A percentile compares a stretch with the other conserved stretches of the same genome.
Evolutionary conservation across 1,139 yeast genomes (phyloP).

Genomic region (Geotrichum cucujoidarum): DNA sequence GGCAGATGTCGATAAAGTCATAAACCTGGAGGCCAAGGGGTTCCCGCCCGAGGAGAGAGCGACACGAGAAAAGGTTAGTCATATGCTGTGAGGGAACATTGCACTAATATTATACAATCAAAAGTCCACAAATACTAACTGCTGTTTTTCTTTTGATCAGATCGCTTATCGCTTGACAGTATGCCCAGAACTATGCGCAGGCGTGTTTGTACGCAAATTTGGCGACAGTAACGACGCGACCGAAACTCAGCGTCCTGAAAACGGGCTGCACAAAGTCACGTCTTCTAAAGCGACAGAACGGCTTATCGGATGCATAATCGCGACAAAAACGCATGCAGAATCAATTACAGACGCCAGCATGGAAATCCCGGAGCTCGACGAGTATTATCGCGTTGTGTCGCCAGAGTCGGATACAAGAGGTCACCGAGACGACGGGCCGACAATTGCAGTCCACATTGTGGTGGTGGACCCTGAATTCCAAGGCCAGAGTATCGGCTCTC

Average conservation of each 20-base stretch:
- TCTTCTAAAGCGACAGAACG: constrained; percentile 47
- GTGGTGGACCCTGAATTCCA: constrained; percentile 75
- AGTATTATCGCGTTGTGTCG: constrained; percentile 27
- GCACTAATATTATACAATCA: neutral
- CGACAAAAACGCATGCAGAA: constrained; percentile 53
- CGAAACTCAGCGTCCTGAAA: neutral
- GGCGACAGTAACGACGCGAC: neutral
- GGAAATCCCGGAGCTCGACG: constrained; percentile 49
- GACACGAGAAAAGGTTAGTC: constrained; percentile 49
- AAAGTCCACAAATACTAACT: too few relatives aligned
- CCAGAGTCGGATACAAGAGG: constrained; percentile 46
- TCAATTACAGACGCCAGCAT: constrained; percentile 60
- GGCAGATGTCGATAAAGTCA: constrained; percentile 60
- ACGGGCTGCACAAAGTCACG: constrained; percentile 37
- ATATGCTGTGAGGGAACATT: neutral
- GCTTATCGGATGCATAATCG: constrained; percentile 76
- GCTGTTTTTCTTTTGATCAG: constrained; percentile 2
- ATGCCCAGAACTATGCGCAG: constrained; percentile 89
- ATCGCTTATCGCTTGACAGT: constrained; percentile 59
- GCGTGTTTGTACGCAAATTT: constrained; percentile 60
- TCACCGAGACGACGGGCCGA: constrained; percentile 68
- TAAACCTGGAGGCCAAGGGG: constrained; percentile 60
- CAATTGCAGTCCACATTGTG: constrained; percentile 77
- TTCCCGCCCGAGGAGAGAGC: constrained; percentile 66
- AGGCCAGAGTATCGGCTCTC: constrained; percentile 75